A percentile compares a stretch with the other conserved stretches of the same genome.
phyloP scores from a whole-genome alignment of 208 protist species.

The Acanthamoeba culbertsoni region DNA sequence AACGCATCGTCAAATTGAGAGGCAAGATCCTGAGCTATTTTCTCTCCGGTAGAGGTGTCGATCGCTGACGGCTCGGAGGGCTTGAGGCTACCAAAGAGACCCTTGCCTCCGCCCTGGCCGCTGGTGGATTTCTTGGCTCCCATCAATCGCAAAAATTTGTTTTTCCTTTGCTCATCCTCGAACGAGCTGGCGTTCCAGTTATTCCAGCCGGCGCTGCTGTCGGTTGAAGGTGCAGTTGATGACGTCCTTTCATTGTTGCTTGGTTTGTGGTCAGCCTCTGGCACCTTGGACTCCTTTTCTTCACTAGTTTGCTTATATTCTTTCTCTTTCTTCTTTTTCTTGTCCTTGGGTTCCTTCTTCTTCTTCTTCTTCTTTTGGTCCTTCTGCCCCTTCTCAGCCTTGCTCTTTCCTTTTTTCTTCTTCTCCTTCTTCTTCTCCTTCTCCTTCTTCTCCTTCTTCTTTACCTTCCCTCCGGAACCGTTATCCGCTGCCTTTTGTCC shows the following conservation, averaged over 20 bases:
- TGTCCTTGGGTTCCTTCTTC: not conserved
- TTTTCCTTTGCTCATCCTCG: not conserved
- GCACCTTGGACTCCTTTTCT: not conserved
- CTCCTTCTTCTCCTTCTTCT: not conserved
- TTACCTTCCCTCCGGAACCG: too few relatives aligned
- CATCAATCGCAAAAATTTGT: conserved; percentile 16
- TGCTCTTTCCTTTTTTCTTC: not conserved
- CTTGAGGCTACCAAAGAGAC: not conserved
- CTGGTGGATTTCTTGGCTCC: not conserved
- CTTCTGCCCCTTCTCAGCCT: not conserved
- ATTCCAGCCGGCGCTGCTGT: not conserved
- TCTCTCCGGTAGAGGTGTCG: not conserved
- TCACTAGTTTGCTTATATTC: not conserved
- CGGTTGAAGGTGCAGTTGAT: not conserved
- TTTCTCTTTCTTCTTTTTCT: not conserved
- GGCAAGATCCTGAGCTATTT: not conserved
- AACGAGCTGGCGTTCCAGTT: not conserved
- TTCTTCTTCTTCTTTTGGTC: not conserved
- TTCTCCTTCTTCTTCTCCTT: not conserved
- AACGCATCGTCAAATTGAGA: not conserved
- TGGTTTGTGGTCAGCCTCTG: not conserved
- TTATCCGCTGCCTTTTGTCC: too few relatives aligned
- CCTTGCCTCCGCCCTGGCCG: not conserved
- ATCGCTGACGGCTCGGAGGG: not conserved
- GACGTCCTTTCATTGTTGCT: not conserved